Percentiles rank a stretch among this genome's conserved stretches.
phyloP scores from a whole-genome alignment of 2,329 filamentous ascomycete species.

The Magnaporthales sp. region DNA sequence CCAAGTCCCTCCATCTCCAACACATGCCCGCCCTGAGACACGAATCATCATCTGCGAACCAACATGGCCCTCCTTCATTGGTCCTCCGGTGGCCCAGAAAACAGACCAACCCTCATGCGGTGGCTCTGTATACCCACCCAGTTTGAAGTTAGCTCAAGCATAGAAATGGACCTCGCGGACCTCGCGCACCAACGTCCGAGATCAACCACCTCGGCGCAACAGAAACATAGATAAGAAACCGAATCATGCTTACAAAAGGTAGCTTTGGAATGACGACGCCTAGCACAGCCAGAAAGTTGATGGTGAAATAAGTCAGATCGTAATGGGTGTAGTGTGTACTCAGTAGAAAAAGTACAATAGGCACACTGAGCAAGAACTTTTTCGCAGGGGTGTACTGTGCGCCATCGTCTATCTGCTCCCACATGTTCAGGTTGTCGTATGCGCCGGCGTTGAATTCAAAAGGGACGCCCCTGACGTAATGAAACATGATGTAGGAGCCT shows the following conservation, averaged over 20 bases:
- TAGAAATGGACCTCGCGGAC: no score
- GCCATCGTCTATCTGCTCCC: constrained; percentile 99
- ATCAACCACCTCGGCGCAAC: constrained; percentile 13
- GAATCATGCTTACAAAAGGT: constrained; percentile 66
- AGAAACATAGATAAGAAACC: constrained; percentile 17
- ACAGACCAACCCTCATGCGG: constrained; percentile 67
- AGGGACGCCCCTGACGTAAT: constrained; percentile 93
- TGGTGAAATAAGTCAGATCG: constrained; percentile 91
- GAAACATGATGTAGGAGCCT: constrained; percentile 98
- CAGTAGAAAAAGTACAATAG: constrained; percentile 86
- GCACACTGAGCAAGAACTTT: constrained; percentile 93
- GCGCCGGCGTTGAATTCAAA: constrained; percentile 98
- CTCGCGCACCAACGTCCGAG: constrained; percentile 7
- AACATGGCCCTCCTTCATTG: constrained; percentile 9
- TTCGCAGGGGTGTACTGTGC: constrained; percentile 98
- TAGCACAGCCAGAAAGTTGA: constrained; percentile 90
- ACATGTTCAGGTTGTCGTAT: constrained; percentile 99
- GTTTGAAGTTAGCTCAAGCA: constrained; percentile 14
- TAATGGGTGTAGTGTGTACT: constrained; percentile 99
- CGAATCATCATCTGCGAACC: not conserved
- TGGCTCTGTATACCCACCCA: constrained; percentile 53
- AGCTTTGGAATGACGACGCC: constrained; percentile 94
- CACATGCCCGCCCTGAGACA: not conserved
- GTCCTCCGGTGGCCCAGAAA: constrained; percentile 61
- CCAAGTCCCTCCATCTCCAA: not conserved